Evolutionary conservation across 1,139 yeast species (phyloP).

Genomic region (Arxiozyma heterogenica): DNA sequence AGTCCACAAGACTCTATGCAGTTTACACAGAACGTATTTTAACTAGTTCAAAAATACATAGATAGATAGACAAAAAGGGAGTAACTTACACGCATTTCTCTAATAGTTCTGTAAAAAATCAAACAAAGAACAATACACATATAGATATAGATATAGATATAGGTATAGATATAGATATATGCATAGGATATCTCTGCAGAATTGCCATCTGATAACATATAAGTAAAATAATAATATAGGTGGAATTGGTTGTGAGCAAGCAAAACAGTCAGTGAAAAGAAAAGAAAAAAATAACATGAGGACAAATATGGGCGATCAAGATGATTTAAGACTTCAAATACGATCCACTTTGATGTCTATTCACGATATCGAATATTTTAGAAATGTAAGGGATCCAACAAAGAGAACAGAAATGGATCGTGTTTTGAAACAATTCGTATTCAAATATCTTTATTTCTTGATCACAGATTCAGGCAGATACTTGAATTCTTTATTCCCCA

Average conservation of each 20-base stretch:
- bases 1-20: no score
- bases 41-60: no score
- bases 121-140: no score
- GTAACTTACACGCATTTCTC: no score
- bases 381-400: conserved; percentile 20
- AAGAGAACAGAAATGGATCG: conserved; percentile 26
- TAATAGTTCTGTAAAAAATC: no score
- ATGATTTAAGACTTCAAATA: conserved; percentile 5
- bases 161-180: no score
- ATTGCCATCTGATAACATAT: no score
- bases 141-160: no score
- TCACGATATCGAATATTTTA: conserved; percentile 17
- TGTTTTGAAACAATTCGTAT: conserved; percentile 18
- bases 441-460: conserved; percentile 20
- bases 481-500: conserved; percentile 17
- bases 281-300: neutral
- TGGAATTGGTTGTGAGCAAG: neutral
- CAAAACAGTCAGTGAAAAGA: no score
- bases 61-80: no score
- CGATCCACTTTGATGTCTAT: conserved; percentile 15
- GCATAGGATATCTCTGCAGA: no score
- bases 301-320: neutral
- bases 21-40: no score
- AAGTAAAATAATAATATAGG: neutral
- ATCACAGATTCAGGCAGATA: conserved; percentile 19